Percentiles rank a stretch among this genome's conserved stretches.
Conservation (phyloP, 176 grass and related monocot genomes). For the Coix lacrymajobi region DNA sequence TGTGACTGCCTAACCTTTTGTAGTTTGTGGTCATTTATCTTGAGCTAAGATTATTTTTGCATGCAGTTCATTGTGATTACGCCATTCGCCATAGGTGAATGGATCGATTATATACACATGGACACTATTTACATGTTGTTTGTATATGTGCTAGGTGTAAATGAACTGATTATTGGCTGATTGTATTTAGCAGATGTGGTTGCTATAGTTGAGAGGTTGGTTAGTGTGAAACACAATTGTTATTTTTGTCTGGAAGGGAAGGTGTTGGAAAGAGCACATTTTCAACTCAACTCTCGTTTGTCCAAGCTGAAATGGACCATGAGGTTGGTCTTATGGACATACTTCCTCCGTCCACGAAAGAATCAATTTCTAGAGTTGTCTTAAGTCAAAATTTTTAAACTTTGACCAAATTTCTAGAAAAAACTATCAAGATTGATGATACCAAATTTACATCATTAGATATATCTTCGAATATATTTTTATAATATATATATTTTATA, state of each 20-base stretch:
- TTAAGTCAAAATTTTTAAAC: too few species aligned
- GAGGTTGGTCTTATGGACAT: slow-evolving; percentile 71
- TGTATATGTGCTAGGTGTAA: not conserved
- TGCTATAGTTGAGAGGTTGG: slow-evolving; percentile 73
- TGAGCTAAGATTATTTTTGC: not conserved
- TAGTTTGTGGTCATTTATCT: not conserved
- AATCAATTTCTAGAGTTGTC: too few species aligned
- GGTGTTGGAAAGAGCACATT: slow-evolving; percentile 77
- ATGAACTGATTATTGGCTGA: not conserved
- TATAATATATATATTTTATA: too few species aligned
- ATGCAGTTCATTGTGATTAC: not conserved
- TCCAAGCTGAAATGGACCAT: slow-evolving; percentile 46
- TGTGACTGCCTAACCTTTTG: not conserved
- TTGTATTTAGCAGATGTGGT: slow-evolving; percentile 50
- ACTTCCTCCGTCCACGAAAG: too few species aligned
- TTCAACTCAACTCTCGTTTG: slow-evolving; percentile 63
- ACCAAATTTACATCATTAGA: too few species aligned
- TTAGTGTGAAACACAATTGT: slow-evolving; percentile 67
- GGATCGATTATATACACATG: not conserved
- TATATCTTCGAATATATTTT: too few species aligned
- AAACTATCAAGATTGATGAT: too few species aligned
- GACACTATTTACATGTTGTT: not conserved
- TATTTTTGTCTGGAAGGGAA: slow-evolving; percentile 70
- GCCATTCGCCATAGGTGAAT: not conserved
- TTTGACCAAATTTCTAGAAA: too few species aligned